Evolutionary conservation across 2,329 filamentous ascomycete genomes (phyloP), one percentile per base, ranked within the genome.

Genomic region (Hysterium pulicare): DNA sequence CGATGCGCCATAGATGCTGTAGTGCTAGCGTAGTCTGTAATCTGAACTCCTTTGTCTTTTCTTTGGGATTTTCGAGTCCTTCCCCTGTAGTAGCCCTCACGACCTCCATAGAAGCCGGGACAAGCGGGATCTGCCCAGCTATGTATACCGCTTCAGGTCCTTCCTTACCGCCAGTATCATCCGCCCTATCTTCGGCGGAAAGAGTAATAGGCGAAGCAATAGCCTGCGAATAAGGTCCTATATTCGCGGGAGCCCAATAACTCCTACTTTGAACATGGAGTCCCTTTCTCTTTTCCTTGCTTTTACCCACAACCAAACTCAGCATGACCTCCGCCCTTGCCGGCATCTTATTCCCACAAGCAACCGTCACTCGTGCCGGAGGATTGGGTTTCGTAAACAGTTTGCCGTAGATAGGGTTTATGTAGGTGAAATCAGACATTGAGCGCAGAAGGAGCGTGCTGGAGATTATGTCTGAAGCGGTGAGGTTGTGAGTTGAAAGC

Each of bases 241-340:
- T 97, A 59, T 97, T 97, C 16, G 93, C 91, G 0, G 93, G 93
- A 0, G 93, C 93, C 93, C 93, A 98, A 73, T 97, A 97, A 9
- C 89, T 95, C 30, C 87, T 76, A 3, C 87, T 90, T 68, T 97
- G 93, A 5, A 98, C 90, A 64, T 98, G 93, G 1, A 97, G 76
- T 0, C 68, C 86, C 44, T 70, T 63, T 23, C 73, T 66, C 30
- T 45, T 41, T 15, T 53, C 10, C 16, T 45, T 40, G 9, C 9
- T n/a, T 31, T 43, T 43, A 11, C 75, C 66, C n/a, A 76, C 55
- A 9, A 74, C 62, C 22, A 77, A 63, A 15, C 76, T 79, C 16
- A 83, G 66, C 48, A 91, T 77, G 13, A 87, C 78, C 45, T 83
- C 76, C 38, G 76, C 69, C 8, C 73, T 75, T 0, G 59, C 35